Percentiles rank a stretch among this genome's conserved stretches.
phyloP scores from a whole-genome alignment of 805 yeast species.

The Wickerhamiella bombiphila region DNA sequence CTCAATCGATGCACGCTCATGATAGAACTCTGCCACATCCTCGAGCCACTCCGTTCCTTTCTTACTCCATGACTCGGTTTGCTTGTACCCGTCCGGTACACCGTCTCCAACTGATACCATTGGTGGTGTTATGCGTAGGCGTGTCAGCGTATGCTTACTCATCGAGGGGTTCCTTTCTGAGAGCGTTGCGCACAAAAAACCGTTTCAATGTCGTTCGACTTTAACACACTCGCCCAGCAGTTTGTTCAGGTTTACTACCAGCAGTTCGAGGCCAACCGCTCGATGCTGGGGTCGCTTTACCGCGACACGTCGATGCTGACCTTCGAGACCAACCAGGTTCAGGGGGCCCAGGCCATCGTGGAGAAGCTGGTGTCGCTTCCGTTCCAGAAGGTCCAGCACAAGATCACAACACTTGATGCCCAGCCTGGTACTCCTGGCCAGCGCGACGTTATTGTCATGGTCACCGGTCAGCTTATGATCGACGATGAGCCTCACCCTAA shows the following conservation, averaged over 20 bases:
- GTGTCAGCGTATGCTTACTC: no score
- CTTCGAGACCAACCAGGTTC: slow-evolving; percentile 84
- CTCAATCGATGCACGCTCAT: slow-evolving; percentile 70
- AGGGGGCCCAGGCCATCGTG: slow-evolving; percentile 85
- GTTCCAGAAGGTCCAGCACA: slow-evolving; percentile 83
- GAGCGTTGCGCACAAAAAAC: background rate
- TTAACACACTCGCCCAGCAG: slow-evolving; percentile 36
- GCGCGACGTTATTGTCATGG: slow-evolving; percentile 84
- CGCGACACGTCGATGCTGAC: slow-evolving; percentile 97
- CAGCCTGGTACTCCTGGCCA: slow-evolving; percentile 92
- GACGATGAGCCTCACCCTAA: slow-evolving; percentile 95
- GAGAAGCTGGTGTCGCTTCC: slow-evolving; percentile 84
- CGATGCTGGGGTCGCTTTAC: slow-evolving; percentile 83
- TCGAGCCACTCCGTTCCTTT: slow-evolving; percentile 59
- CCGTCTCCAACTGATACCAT: slow-evolving; percentile 16
- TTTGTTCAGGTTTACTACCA: slow-evolving; percentile 91
- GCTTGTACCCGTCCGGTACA: slow-evolving; percentile 54
- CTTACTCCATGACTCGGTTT: slow-evolving; percentile 58
- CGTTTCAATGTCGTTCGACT: slow-evolving; percentile 19
- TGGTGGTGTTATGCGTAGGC: background rate
- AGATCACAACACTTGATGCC: slow-evolving; percentile 90
- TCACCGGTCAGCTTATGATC: slow-evolving; percentile 83
- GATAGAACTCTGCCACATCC: slow-evolving; percentile 72
- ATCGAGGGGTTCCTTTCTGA: no score
- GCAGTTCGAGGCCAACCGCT: slow-evolving; percentile 85